These are phyloP conservation scores for Diplodia sapinea DNA, from an alignment of 2,329 filamentous ascomycete species.

Conservation along the genomic window DNA sequence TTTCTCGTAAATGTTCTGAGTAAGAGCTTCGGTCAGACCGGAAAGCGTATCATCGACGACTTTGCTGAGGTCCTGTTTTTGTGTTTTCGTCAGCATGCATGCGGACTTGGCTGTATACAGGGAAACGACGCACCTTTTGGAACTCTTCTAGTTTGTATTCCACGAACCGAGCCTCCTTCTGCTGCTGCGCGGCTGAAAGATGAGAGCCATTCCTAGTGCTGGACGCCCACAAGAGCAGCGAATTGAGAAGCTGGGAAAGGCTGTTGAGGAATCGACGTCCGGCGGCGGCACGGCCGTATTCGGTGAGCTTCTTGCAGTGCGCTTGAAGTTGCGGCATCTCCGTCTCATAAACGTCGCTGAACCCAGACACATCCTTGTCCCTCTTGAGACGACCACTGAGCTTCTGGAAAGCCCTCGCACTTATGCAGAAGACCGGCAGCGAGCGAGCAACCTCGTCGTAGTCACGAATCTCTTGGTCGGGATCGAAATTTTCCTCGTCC, in stretches of 20 bases:
- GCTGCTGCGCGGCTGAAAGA: constrained; percentile 50
- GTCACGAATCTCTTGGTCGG: constrained; percentile 60
- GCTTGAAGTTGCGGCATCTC: constrained; percentile 64
- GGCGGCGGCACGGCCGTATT: constrained; percentile 52
- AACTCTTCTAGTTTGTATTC: constrained; percentile 48
- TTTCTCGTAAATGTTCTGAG: constrained; percentile 55
- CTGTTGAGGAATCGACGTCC: constrained; percentile 59
- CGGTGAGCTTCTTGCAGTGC: constrained; percentile 65
- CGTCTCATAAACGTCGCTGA: constrained; percentile 60
- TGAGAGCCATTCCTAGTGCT: constrained; percentile 51
- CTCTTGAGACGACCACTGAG: constrained; percentile 61
- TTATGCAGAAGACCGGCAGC: constrained; percentile 70
- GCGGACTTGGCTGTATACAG: not conserved
- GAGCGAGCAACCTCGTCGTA: constrained; percentile 62
- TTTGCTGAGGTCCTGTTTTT: constrained; percentile 46
- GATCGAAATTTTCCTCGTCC: constrained; percentile 62
- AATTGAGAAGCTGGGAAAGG: constrained; percentile 59
- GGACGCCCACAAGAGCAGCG: constrained; percentile 58
- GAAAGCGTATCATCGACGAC: constrained; percentile 48
- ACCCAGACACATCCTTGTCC: constrained; percentile 61
- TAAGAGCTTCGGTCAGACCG: constrained; percentile 50
- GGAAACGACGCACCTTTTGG: constrained; percentile 42
- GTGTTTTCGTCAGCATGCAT: not conserved
- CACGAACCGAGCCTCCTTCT: constrained; percentile 49
- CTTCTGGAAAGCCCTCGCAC: constrained; percentile 67